Conservation (phyloP, 176 grass and related monocot genomes). For the Rhynchospora pubera region DNA sequence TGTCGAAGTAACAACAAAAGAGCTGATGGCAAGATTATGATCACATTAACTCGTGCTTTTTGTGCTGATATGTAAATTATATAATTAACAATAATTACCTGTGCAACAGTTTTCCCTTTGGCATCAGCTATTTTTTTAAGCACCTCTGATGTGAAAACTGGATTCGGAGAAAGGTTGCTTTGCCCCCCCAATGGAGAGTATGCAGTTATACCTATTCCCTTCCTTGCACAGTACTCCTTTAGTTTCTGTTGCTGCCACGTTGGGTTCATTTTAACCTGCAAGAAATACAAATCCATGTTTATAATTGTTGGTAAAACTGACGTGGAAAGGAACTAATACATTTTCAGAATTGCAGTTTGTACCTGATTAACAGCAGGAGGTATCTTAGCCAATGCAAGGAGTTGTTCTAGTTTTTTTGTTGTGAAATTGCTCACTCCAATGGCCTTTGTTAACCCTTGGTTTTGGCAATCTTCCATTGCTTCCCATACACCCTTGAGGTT, state of each 20-base stretch:
- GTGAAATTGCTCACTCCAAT: slow-evolving; percentile 83
- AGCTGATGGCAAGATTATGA: not conserved
- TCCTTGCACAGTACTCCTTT: slow-evolving; percentile 10
- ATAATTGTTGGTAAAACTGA: too few relatives aligned
- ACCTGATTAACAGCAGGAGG: slow-evolving; percentile 56
- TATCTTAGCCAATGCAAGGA: slow-evolving; percentile 30
- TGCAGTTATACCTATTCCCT: slow-evolving; percentile 18
- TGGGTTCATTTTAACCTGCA: slow-evolving; percentile 28
- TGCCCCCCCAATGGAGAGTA: slow-evolving; percentile 42
- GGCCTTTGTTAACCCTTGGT: slow-evolving; percentile 39
- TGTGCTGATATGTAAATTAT: not conserved
- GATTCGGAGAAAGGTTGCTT: slow-evolving; percentile 16
- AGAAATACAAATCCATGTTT: not conserved
- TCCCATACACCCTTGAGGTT: slow-evolving; percentile 51
- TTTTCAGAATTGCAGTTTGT: too few relatives aligned
- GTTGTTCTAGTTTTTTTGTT: slow-evolving; percentile 27
- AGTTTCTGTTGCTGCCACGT: slow-evolving; percentile 33
- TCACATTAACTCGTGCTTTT: not conserved
- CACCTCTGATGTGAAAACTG: slow-evolving; percentile 33
- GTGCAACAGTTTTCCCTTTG: slow-evolving; percentile 51
- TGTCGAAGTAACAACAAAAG: not conserved
- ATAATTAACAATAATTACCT: slow-evolving; percentile 22
- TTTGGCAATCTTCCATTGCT: slow-evolving; percentile 63
- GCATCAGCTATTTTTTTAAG: slow-evolving; percentile 41
- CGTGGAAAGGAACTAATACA: too few relatives aligned